Base-by-base conservation (phyloP, 2,329 filamentous ascomycete species). In the Ascosphaera aggregata region DNA sequence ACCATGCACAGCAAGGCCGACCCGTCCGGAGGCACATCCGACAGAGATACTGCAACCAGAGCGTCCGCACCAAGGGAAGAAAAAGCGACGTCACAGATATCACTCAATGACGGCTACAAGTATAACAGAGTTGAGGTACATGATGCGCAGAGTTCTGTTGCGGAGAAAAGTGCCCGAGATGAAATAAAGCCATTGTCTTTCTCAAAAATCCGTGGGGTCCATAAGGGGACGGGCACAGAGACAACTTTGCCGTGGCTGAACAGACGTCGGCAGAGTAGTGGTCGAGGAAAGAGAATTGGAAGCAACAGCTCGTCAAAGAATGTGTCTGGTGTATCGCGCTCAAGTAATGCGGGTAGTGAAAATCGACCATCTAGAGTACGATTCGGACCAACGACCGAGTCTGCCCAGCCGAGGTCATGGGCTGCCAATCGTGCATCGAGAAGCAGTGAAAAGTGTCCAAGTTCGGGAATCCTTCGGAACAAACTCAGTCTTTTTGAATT, bases 401-500 rank as follows among this genome's bases (percentile, higher is more conserved):
- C n/a, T n/a, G n/a, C n/a, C n/a, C n/a, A n/a, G n/a, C n/a, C 22
- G 11, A 27, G 22, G 11, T 27, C 22, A 5, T 27, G 22, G 22
- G 22, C 22, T 27, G 11, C 22, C 22, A 27, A 11, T 27, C 22
- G 22, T 27, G 22, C 22, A 27, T 27, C 11, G 22, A 27, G 11
- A 27, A 27, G 22, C 22, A 27, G 7, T 27, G 22, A 27, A 5
- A 27, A 27, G 7, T 7, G 7, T 11, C 22, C 22, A 7, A 27
- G 22, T 27, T 27, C 22, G 5, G 22, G 22, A 7, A 7, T 11
- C 5, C 11, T 27, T 27, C 22, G 22, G 11, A 27, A 11, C 22
- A 27, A 11, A 27, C n/a, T 35, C 13, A 57, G 64, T 8, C 59
- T 64, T 17, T 68, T 75, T 41, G 81, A 94, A 54, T 89, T 92